Percentiles rank a stretch among this genome's conserved stretches.
Conservation (phyloP, 768 basidiomycete species). For the Rhodotorula taiwanensis region DNA sequence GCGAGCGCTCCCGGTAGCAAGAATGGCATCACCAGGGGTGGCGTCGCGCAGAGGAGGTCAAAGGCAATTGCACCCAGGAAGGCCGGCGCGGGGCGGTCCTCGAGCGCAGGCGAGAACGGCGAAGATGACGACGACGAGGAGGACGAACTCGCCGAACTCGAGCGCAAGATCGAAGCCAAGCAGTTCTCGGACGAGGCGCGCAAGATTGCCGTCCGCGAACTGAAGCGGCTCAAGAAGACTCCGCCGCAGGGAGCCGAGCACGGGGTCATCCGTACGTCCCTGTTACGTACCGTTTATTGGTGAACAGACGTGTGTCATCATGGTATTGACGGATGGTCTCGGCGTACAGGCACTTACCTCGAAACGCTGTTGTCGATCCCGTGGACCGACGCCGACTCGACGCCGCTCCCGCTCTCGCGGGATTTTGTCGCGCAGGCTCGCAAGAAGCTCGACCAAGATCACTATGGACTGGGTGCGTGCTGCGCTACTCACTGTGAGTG, state of each 20-base stretch:
- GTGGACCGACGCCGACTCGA: conserved; percentile 51
- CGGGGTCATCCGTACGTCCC: conserved; percentile 68
- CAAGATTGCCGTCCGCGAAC: conserved; percentile 73
- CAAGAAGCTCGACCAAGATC: conserved; percentile 75
- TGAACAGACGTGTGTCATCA: too few relatives aligned
- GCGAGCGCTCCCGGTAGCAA: not conserved
- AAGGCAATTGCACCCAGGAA: too few relatives aligned
- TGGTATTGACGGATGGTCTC: not conserved
- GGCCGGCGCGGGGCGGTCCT: too few relatives aligned
- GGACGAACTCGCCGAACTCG: conserved; percentile 68
- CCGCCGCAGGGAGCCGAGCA: conserved; percentile 84
- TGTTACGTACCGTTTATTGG: too few relatives aligned
- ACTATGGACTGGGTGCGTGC: conserved; percentile 62
- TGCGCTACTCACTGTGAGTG: too few relatives aligned
- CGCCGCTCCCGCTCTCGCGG: conserved; percentile 43
- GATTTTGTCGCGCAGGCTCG: conserved; percentile 52
- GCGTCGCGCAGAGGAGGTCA: not conserved
- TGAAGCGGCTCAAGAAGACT: conserved; percentile 76
- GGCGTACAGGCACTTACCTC: conserved; percentile 52
- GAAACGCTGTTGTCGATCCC: conserved; percentile 84
- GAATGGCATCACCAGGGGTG: not conserved
- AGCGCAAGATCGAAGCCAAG: conserved; percentile 60
- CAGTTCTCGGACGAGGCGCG: conserved; percentile 68
- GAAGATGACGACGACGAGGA: conserved; percentile 75
- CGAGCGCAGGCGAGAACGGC: not conserved